phyloP scores from a whole-genome alignment of 805 yeast species.

The Yarrowia sp. region DNA sequence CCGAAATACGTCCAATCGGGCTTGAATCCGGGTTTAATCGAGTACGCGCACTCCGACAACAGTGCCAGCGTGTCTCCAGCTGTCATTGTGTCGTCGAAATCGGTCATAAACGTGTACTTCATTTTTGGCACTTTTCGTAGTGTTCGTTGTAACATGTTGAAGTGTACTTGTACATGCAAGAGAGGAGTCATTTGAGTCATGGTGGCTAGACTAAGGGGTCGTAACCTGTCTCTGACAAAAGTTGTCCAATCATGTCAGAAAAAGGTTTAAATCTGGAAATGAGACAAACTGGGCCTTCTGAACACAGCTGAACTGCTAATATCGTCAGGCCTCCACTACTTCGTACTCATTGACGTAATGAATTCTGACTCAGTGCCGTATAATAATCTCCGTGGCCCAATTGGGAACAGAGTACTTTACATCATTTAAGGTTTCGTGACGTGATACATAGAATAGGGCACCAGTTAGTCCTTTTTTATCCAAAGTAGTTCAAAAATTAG shows the following conservation, averaged over 20 bases:
- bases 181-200: constrained; percentile 24
- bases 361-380: constrained; percentile 34
- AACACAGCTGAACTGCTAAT: too few relatives aligned
- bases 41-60: constrained; percentile 59
- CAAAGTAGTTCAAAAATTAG: too few relatives aligned
- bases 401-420: not conserved
- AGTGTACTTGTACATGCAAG: not conserved
- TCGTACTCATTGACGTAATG: too few relatives aligned
- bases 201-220: not conserved
- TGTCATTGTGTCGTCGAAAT: constrained; percentile 75
- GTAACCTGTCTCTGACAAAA: not conserved
- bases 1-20: constrained; percentile 57
- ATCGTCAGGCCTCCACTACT: too few relatives aligned
- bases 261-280: too few relatives aligned
- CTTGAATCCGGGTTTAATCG: constrained; percentile 50
- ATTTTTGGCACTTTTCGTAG: constrained; percentile 2
- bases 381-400: constrained; percentile 25
- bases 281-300: too few relatives aligned
- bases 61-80: constrained; percentile 60
- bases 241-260: not conserved
- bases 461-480: too few relatives aligned
- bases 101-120: constrained; percentile 54
- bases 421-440: not conserved
- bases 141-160: not conserved
- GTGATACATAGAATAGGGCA: not conserved